These are phyloP conservation scores for Mycocentrospora acerina DNA, from an alignment of 2,329 filamentous ascomycete genomes.

Conservation along the genomic window DNA sequence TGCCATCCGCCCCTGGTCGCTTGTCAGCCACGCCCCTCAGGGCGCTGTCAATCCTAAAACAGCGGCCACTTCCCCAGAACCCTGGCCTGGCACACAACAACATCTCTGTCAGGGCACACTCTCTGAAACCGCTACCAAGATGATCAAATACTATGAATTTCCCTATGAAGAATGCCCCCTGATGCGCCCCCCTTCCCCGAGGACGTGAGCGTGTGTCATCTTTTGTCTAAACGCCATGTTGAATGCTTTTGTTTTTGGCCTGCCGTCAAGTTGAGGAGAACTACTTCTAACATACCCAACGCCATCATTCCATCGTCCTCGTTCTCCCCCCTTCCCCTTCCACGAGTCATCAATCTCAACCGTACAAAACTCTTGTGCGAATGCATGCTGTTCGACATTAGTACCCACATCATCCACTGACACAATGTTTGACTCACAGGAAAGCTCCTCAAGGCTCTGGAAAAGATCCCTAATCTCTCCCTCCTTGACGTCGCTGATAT, in stretches of 20 bases:
- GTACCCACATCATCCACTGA: background rate
- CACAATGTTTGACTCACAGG: slow-evolving; percentile 59
- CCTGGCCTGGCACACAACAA: background rate
- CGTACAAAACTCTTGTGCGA: slow-evolving; percentile 51
- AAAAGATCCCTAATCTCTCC: slow-evolving; percentile 84
- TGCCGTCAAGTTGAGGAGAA: slow-evolving; percentile 40
- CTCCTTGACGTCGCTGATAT: slow-evolving; percentile 83
- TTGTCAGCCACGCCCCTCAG: background rate
- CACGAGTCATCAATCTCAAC: slow-evolving; percentile 26
- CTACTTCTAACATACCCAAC: background rate
- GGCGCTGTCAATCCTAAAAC: background rate
- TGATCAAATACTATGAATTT: slow-evolving; percentile 3
- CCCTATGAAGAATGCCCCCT: slow-evolving; percentile 1
- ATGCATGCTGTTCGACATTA: slow-evolving; percentile 36
- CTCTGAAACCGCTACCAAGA: slow-evolving; percentile 4
- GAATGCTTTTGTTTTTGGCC: slow-evolving; percentile 32
- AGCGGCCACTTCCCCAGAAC: background rate
- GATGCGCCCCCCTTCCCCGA: slow-evolving; percentile 1
- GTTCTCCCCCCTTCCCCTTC: background rate
- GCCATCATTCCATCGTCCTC: background rate
- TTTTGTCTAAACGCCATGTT: slow-evolving; percentile 37
- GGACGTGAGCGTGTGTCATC: background rate
- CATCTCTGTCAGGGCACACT: too few species aligned
- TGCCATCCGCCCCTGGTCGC: too few species aligned
- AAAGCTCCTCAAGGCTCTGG: slow-evolving; percentile 76